Base-by-base conservation (phyloP, 2,329 filamentous ascomycete genomes). In the Tolypocladium endophyticum region DNA sequence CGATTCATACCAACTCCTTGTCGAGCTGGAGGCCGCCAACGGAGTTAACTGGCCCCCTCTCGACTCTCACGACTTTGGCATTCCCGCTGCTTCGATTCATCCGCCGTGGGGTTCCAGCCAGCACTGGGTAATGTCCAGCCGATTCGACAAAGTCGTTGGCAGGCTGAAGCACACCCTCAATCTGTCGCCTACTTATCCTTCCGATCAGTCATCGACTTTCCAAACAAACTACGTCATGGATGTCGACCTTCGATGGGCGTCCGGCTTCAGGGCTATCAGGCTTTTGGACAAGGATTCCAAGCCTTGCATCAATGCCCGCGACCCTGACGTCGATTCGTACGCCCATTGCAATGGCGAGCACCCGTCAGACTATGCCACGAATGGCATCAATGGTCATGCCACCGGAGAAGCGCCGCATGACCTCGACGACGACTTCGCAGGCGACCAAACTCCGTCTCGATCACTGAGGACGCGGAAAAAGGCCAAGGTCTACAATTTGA, bases 401-500 rank as follows among this genome's bases (percentile, higher is more conserved):
- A 60, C 59, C 39, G 47, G 71, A 71, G 70, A 70, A 20, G 66
- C 67, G 5, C 66, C 70, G 3, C 73, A 76, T 41, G 75, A 79
- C 20, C 71, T 74, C 7, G 78, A 79, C 35, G 79, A 80, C 41
- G 76, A 77, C 11, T 62, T 67, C 8, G 75, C 79, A 28, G 77
- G 77, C 33, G 79, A 81, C 23, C 71, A 75, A 18, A 84, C 81
- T 2, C 81, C 81, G 0, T 81, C 75, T 58, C 77, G 81, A 60
- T 78, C 79, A 1, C 69, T 83, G 23, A 76, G 82, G 52, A 71
- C 73, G 20, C 76, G 82, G 58, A 76, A 71, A 23, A 73, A 73
- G 50, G 78, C 77, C 59, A 79, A 80, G 61, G 76, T 77, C 28
- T 87, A 87, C 66, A 87, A 87, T 63, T 69, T 86, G 43, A 86